phyloP scores from a whole-genome alignment of 2,329 filamentous ascomycete species.

The Fusarium begoniae region DNA sequence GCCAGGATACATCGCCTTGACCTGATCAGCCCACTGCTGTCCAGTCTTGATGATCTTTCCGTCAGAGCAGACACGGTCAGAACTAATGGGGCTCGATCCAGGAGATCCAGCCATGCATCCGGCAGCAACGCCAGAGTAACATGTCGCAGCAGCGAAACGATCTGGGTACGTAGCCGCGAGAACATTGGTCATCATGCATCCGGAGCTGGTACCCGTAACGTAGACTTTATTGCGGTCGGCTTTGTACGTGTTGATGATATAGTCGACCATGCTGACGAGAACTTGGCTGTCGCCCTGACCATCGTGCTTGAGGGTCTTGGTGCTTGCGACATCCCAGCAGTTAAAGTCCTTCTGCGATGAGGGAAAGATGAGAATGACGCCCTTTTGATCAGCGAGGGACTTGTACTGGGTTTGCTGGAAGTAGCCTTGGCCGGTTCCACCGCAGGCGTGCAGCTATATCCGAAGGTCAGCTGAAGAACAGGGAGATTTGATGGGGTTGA shows the following conservation, averaged over 20 bases:
- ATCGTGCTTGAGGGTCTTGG: conserved; percentile 4
- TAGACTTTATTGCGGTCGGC: conserved; percentile 1
- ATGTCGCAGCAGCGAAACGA: conserved; percentile 1
- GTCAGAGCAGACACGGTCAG: conserved; percentile 1
- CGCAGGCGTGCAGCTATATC: neutral
- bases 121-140: conserved; percentile 7
- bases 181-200: conserved; percentile 17
- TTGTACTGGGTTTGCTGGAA: conserved; percentile 4
- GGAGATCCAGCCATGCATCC: conserved; percentile 7
- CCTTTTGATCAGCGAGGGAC: neutral
- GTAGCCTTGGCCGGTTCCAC: neutral
- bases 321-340: conserved; percentile 8
- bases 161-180: conserved; percentile 8
- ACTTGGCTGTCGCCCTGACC: conserved; percentile 9
- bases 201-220: conserved; percentile 5
- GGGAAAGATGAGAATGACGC: neutral
- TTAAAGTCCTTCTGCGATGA: neutral
- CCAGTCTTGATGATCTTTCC: neutral
- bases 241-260: neutral
- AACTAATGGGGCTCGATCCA: conserved; percentile 1
- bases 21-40: conserved; percentile 3
- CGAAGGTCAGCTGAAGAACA: neutral
- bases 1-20: neutral
- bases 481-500: accelerated
- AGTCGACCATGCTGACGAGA: conserved; percentile 11